Conservation (phyloP, 1,139 yeast genomes). For the Hemisphaericaspora xylofermentans region DNA sequence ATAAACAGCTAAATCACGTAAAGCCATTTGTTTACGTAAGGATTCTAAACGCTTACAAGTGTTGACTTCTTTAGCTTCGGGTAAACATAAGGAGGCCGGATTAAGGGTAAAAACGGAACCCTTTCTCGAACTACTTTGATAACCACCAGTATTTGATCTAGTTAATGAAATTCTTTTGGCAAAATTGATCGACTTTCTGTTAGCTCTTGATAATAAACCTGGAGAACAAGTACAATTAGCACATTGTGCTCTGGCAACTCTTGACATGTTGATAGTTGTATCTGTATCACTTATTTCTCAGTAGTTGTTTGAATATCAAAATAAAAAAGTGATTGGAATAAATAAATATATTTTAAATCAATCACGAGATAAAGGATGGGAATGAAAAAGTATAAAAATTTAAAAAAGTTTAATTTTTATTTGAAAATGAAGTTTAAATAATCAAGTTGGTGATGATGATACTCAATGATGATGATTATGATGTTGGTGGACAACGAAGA, state of each 20-base stretch:
- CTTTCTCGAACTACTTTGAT: slow-evolving; percentile 29
- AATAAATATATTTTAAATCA: too few relatives aligned
- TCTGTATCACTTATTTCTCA: too few relatives aligned
- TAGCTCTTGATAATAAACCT: slow-evolving; percentile 67
- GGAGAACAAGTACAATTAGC: slow-evolving; percentile 81
- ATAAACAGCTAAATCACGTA: slow-evolving; percentile 68
- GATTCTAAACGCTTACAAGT: slow-evolving; percentile 59
- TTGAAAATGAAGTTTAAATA: too few relatives aligned
- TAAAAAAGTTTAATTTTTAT: too few relatives aligned
- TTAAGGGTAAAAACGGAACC: slow-evolving; percentile 52
- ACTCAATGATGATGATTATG: too few relatives aligned
- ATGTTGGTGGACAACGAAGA: too few relatives aligned
- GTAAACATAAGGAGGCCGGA: slow-evolving; percentile 44
- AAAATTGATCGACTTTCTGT: slow-evolving; percentile 52
- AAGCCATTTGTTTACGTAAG: slow-evolving; percentile 66
- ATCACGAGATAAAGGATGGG: too few relatives aligned
- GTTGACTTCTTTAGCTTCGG: slow-evolving; percentile 50
- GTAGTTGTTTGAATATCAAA: too few relatives aligned
- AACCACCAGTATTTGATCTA: slow-evolving; percentile 27
- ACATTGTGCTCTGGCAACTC: slow-evolving; percentile 51
- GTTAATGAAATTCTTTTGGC: slow-evolving; percentile 48
- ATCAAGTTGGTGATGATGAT: too few relatives aligned
- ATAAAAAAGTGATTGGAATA: too few relatives aligned
- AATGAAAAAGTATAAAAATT: too few relatives aligned
- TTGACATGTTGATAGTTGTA: too few relatives aligned